Evolutionary conservation across 1,139 yeast genomes (phyloP).

Genomic region (Blastobotrys apis): DNA sequence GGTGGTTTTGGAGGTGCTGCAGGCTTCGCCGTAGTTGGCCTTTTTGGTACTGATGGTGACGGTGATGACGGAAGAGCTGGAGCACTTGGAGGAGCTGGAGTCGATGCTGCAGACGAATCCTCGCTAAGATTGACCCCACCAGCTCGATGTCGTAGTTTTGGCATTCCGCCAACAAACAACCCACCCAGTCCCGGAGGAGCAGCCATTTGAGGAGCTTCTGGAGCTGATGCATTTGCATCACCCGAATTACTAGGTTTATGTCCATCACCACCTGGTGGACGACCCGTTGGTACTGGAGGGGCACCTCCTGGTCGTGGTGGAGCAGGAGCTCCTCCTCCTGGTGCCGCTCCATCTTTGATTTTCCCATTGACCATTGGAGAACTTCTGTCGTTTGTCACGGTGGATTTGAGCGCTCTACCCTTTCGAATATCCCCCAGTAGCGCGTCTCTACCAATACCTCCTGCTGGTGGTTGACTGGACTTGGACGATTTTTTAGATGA

Average conservation of each 20-base stretch:
- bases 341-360: slow-evolving; percentile 7
- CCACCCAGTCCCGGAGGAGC: slow-evolving; percentile 65
- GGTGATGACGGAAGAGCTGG: slow-evolving; percentile 14
- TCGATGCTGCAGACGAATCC: slow-evolving; percentile 19
- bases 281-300: slow-evolving; percentile 35
- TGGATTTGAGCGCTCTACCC: slow-evolving; percentile 70
- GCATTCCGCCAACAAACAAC: slow-evolving; percentile 81
- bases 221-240: slow-evolving; percentile 1
- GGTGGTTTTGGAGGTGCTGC: slow-evolving; percentile 9
- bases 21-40: slow-evolving; percentile 25
- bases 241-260: slow-evolving; percentile 3
- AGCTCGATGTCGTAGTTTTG: slow-evolving; percentile 60
- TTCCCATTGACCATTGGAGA: slow-evolving; percentile 49
- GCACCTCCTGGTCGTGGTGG: slow-evolving; percentile 32
- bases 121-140: slow-evolving; percentile 45
- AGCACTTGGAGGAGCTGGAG: slow-evolving; percentile 17
- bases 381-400: slow-evolving; percentile 68
- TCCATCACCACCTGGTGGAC: slow-evolving; percentile 22
- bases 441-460: slow-evolving; percentile 53
- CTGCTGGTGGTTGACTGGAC: slow-evolving; percentile 24
- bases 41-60: slow-evolving; percentile 2
- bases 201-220: slow-evolving; percentile 22
- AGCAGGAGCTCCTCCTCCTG: slow-evolving; percentile 26
- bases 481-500: slow-evolving; percentile 24
- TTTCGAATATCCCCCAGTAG: slow-evolving; percentile 81